Evolutionary conservation across 305 asterid species (phyloP).

Genomic region (Ilex paraguariensis): DNA sequence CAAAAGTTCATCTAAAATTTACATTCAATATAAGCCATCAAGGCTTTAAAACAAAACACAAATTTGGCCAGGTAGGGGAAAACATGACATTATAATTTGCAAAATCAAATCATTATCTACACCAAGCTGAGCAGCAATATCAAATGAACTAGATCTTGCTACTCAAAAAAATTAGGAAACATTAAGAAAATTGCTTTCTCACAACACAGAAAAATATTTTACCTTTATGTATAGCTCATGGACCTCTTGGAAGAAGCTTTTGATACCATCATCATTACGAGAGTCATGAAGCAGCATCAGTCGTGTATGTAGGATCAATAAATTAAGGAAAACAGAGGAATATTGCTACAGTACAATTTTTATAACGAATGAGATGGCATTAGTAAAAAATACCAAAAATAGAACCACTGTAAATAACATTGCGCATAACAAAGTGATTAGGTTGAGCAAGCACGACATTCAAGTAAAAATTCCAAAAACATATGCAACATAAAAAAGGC

Average conservation of each 20-base stretch:
- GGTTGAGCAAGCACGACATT: too few relatives aligned
- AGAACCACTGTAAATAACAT: too few relatives aligned
- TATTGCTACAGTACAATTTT: neutral
- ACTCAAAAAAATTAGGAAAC: neutral
- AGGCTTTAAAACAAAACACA: neutral
- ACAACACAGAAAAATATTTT: constrained; percentile 9
- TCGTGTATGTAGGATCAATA: constrained; percentile 60
- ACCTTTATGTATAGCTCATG: constrained; percentile 87
- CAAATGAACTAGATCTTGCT: neutral
- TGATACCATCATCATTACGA: constrained; percentile 91
- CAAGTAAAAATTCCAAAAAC: too few relatives aligned
- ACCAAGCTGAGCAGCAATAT: neutral
- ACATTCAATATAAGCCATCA: neutral
- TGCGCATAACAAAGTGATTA: too few relatives aligned
- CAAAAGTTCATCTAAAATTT: neutral
- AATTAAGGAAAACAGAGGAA: constrained; percentile 35
- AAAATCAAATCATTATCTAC: neutral
- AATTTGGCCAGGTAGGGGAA: neutral
- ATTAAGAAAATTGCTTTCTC: neutral
- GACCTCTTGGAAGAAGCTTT: constrained; percentile 92
- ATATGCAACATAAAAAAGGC: too few relatives aligned
- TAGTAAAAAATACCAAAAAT: too few relatives aligned
- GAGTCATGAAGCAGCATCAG: constrained; percentile 94
- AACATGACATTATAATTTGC: neutral
- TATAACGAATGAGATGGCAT: too few relatives aligned